These are phyloP conservation scores for Neurospora sp. DNA, from an alignment of 495 filamentous ascomycete genomes.

Conservation along the genomic window DNA sequence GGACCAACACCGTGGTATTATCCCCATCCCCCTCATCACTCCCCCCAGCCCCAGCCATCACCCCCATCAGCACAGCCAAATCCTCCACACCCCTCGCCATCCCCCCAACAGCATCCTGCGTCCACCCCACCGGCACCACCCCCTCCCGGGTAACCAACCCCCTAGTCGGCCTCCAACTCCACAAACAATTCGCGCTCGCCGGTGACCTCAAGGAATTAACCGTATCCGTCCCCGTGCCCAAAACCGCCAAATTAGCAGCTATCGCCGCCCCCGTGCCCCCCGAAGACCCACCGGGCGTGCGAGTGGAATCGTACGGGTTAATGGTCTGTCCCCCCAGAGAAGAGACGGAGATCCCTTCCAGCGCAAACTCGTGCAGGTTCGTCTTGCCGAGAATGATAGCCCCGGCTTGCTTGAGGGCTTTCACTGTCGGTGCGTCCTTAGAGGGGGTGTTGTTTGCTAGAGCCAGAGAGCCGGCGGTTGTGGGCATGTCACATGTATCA, in stretches of 20 bases:
- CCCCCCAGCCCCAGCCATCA: no score
- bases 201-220: slow-evolving; percentile 51
- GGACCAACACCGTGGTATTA: slow-evolving; percentile 32
- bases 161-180: slow-evolving; percentile 50
- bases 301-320: slow-evolving; percentile 51
- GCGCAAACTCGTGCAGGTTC: slow-evolving; percentile 54
- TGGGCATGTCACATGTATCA: slow-evolving; percentile 41
- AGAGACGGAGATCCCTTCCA: slow-evolving; percentile 52
- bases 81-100: slow-evolving; percentile 47
- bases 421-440: slow-evolving; percentile 25
- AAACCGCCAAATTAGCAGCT: slow-evolving; percentile 45
- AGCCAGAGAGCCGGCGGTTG: slow-evolving; percentile 43
- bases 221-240: slow-evolving; percentile 54
- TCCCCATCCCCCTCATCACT: slow-evolving; percentile 32
- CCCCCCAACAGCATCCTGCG: slow-evolving; percentile 52
- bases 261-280: slow-evolving; percentile 53
- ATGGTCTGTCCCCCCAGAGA: slow-evolving; percentile 50
- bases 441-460: slow-evolving; percentile 34
- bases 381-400: slow-evolving; percentile 58
- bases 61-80: no score
- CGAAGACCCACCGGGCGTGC: slow-evolving; percentile 55
- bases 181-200: slow-evolving; percentile 50
- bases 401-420: slow-evolving; percentile 32
- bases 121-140: slow-evolving; percentile 50
- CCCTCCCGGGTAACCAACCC: slow-evolving; percentile 43